phyloP scores from a whole-genome alignment of 192 early-diverging fungal species.

The Phlyctochytrium arcticum region DNA sequence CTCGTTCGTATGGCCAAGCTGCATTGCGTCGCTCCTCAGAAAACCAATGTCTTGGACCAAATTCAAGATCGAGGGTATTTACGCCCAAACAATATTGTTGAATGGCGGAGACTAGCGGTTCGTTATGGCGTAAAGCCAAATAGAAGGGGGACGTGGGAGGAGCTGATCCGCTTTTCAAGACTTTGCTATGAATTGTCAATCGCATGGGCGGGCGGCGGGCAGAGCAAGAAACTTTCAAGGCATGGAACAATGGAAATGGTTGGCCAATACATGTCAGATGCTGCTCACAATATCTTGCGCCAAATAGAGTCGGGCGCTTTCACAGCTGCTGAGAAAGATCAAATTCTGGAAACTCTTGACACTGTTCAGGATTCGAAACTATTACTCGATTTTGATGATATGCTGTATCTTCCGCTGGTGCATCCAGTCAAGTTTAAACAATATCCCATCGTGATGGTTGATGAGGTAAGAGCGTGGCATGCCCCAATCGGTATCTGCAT shows the following conservation, averaged over 20 bases:
- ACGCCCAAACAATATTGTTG: conserved; percentile 1
- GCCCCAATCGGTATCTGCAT: neutral
- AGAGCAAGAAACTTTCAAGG: neutral
- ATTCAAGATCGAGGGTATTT: no score
- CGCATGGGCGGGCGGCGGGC: conserved; percentile 12
- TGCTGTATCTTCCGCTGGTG: conserved; percentile 22
- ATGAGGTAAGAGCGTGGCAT: conserved; percentile 19
- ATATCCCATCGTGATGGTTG: conserved; percentile 16
- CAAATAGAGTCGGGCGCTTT: neutral
- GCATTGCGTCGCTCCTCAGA: conserved; percentile 18
- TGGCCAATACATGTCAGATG: neutral
- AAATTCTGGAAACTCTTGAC: no score
- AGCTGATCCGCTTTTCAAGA: neutral
- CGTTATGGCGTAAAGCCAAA: neutral
- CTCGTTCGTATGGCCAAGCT: conserved; percentile 20
- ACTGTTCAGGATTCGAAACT: neutral
- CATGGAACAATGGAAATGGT: neutral
- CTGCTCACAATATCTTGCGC: neutral
- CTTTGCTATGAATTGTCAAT: neutral
- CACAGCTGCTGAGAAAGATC: no score
- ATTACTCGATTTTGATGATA: conserved; percentile 18
- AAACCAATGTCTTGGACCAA: neutral
- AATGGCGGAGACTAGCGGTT: neutral
- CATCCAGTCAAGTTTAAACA: conserved; percentile 1
- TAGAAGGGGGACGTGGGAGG: neutral